These are phyloP conservation scores for Aspergillus novoparasiticus DNA, from an alignment of 2,329 filamentous ascomycete genomes.

Conservation along the genomic window DNA sequence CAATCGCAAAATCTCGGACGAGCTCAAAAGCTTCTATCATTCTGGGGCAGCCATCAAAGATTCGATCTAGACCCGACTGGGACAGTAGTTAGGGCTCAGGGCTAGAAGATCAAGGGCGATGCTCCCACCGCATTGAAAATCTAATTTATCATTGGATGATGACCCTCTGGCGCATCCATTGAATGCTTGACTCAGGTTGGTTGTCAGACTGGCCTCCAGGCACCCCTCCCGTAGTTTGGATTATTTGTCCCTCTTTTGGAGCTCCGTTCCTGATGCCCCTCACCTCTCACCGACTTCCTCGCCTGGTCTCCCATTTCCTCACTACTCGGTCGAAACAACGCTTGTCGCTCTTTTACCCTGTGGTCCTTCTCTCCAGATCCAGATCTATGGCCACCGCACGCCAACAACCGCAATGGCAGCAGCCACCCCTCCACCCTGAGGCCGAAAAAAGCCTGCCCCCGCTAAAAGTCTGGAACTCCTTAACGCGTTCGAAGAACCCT, in stretches of 20 bases:
- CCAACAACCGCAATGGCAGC: conserved; percentile 50
- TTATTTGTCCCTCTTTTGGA: conserved; percentile 17
- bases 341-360: conserved; percentile 11
- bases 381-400: conserved; percentile 34
- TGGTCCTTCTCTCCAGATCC: conserved; percentile 17
- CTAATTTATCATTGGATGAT: neutral
- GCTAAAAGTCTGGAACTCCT: conserved; percentile 77
- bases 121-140: neutral
- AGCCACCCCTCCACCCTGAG: conserved; percentile 37
- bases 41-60: neutral
- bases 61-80: neutral
- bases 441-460: conserved; percentile 48
- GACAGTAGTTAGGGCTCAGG: neutral
- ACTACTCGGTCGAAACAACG: neutral
- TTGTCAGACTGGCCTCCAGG: neutral
- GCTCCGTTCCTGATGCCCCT: conserved; percentile 29
- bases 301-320: conserved; percentile 15
- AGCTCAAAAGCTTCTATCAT: conserved; percentile 1
- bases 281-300: conserved; percentile 18
- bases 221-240: neutral
- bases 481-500: conserved; percentile 72
- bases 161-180: neutral
- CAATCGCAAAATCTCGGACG: conserved; percentile 1
- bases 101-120: neutral
- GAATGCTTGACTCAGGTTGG: conserved; percentile 9